Base-by-base conservation (phyloP, 2,329 filamentous ascomycete genomes). In the Colletotrichum australisinense region DNA sequence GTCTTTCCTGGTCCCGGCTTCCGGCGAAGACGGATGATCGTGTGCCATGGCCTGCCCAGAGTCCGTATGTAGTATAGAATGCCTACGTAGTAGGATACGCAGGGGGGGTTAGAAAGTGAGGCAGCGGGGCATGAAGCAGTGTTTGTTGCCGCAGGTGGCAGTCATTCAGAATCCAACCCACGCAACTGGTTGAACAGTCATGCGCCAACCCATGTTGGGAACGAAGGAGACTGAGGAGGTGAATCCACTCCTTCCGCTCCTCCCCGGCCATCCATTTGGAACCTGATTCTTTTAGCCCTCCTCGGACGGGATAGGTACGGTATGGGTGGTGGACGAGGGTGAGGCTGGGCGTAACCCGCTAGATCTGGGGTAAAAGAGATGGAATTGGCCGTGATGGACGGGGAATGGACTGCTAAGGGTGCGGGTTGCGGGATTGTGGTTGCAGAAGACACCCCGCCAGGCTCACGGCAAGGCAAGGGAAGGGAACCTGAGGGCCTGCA, bases 351-450 rank as follows among this genome's bases (percentile, higher is more conserved):
- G 30, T 14, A 70, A 49, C 46, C 46, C 35, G 26, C 55, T 59
- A 38, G 55, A 71, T 73, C 70, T 65, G 60, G 70, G 69, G 58
- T 63, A 69, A 63, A 26, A 49, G 52, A 32, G 26, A 32, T 65
- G 60, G 12, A 24, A 22, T 49, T 24, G 32, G 32, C 30, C 28
- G 24, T 24, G 8, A 26, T 65, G 38, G 42, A 22, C 52, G 59
- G 12, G 30, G 30, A 49, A 49, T 49, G 42, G 42, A 49, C 42
- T 49, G 19, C 42, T 49, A 22, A 49, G 42, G 42, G 42, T 49
- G 42, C 42, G 42, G 42, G 42, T 49, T 49, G 19, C 42, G 42
- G 42, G 42, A 22, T 49, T 49, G 42, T 22, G 42, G 42, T 49
- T 49, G 42, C 42, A 49, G 42, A 49, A 42, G 38, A 42, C 38